Percentiles rank a stretch among this genome's conserved stretches.
Evolutionary conservation across 2,329 filamentous ascomycete species (phyloP).

Genomic region (Ilyonectria robusta): DNA sequence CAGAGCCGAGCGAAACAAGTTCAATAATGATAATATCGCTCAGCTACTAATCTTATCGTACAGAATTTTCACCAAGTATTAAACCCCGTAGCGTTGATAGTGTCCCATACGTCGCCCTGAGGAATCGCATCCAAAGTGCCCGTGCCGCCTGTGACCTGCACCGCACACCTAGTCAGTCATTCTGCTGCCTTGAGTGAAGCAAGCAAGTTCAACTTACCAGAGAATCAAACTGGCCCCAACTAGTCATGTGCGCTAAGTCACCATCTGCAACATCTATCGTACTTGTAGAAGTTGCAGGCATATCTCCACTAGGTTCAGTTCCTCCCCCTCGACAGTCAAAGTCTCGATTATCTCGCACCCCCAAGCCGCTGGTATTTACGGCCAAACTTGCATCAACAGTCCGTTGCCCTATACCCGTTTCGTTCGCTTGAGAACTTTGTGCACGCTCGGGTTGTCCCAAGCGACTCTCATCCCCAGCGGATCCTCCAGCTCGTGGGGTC

Average conservation of each 20-base stretch:
- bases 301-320: neutral
- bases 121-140: constrained; percentile 18
- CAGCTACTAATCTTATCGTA: too few species aligned
- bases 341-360: neutral
- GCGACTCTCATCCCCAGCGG: neutral
- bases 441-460: neutral
- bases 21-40: neutral
- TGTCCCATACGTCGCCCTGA: constrained; percentile 10
- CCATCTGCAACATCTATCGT: constrained; percentile 19
- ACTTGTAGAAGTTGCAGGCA: constrained; percentile 9
- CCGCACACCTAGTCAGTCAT: neutral
- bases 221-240: constrained; percentile 46
- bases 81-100: constrained; percentile 6
- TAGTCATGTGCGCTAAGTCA: constrained; percentile 29
- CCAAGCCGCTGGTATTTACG: neutral
- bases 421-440: too few species aligned
- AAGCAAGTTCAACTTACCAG: constrained; percentile 21
- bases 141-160: constrained; percentile 34
- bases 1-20: neutral
- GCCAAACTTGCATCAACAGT: neutral
- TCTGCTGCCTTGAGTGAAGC: neutral
- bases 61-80: constrained; percentile 7
- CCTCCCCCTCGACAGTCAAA: neutral
- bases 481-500: neutral
- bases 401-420: neutral